phyloP scores from a whole-genome alignment of 176 grass and related monocot genomes.

The Chrysopogon serrulatus region DNA sequence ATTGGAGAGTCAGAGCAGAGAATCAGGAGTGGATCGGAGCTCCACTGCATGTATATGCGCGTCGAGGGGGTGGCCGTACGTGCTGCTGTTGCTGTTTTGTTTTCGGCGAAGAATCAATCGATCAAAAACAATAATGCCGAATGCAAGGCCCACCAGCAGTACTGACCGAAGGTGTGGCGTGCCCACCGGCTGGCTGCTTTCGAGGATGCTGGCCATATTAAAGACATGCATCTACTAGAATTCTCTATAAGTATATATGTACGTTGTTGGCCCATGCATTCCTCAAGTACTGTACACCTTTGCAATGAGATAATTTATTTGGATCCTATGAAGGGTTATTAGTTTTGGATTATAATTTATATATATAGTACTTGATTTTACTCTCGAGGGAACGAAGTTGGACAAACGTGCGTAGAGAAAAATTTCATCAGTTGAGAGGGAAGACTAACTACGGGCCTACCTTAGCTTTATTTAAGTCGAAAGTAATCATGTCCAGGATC shows the following conservation, averaged over 20 bases:
- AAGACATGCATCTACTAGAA: not conserved
- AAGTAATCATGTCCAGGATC: not conserved
- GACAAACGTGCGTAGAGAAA: not conserved
- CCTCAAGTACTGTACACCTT: not conserved
- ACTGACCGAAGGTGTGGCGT: not conserved
- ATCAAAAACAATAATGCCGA: not conserved
- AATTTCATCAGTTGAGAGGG: not conserved
- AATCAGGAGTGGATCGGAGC: too few relatives aligned
- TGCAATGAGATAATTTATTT: not conserved
- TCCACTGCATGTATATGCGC: too few relatives aligned
- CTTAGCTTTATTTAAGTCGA: not conserved
- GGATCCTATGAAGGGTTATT: too few relatives aligned
- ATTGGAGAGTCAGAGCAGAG: too few relatives aligned
- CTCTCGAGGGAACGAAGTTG: not conserved
- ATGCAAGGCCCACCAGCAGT: not conserved
- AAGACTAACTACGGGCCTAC: not conserved
- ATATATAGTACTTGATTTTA: too few relatives aligned
- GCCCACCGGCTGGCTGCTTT: not conserved
- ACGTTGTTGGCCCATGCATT: not conserved
- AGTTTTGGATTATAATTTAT: too few relatives aligned
- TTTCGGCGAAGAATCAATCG: not conserved
- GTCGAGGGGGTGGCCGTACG: too few relatives aligned
- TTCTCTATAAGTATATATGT: fast-evolving
- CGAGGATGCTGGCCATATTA: not conserved
- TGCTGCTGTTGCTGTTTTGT: not conserved